A percentile compares a stretch with the other conserved stretches of the same genome.
Conservation (phyloP, 176 grass and related monocot species). For the Neostapfia colusana region DNA sequence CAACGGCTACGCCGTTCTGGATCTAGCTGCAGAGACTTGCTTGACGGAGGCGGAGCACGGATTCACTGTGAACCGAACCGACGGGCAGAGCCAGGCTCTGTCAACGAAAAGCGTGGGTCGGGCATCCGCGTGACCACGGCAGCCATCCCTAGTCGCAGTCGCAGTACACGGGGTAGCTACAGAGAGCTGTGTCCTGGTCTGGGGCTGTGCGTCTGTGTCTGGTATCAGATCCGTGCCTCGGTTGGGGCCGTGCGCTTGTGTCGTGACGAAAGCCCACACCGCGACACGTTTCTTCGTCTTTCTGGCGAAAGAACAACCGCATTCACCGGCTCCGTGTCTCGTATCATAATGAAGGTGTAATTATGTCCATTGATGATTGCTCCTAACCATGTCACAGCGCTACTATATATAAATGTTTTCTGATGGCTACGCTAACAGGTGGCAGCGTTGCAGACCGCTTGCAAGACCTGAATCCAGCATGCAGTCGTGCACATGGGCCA, state of each 20-base stretch:
- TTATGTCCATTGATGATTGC: conserved; percentile 34
- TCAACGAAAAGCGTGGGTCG: neutral
- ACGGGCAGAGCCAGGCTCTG: neutral
- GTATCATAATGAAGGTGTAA: neutral
- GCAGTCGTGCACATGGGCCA: conserved; percentile 21
- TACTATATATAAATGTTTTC: neutral
- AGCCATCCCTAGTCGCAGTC: conserved; percentile 6
- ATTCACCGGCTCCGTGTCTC: neutral
- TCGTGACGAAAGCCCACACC: neutral
- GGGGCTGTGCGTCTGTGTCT: neutral
- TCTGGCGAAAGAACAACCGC: conserved; percentile 14
- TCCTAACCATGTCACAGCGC: neutral
- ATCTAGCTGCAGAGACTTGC: neutral
- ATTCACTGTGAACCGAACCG: neutral
- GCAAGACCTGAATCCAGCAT: neutral
- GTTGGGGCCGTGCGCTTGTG: neutral
- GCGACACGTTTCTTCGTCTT: neutral
- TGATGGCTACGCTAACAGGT: conserved; percentile 19
- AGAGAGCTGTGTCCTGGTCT: neutral
- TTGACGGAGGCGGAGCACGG: conserved; percentile 5
- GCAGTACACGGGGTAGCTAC: neutral
- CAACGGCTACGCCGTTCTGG: neutral
- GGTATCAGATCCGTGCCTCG: conserved; percentile 4
- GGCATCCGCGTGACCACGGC: conserved; percentile 4
- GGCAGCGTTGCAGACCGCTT: conserved; percentile 12